phyloP scores from a whole-genome alignment of 805 yeast genomes.

The Wickerhamomyces kurtzmanii region DNA sequence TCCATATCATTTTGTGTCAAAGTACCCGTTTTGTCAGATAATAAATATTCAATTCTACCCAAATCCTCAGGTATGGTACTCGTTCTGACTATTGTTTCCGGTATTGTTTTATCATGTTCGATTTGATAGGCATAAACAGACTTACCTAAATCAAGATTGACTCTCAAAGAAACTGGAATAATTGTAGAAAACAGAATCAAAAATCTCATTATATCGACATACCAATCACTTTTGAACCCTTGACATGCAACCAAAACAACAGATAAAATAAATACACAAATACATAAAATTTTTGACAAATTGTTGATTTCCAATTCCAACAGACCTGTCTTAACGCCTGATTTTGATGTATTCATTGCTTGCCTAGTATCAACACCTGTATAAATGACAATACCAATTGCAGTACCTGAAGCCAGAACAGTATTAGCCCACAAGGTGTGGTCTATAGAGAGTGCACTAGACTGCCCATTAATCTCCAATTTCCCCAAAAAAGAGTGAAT shows the following conservation, averaged over 20 bases:
- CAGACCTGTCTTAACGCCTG: constrained; percentile 84
- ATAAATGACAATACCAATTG: constrained; percentile 79
- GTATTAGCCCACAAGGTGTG: constrained; percentile 98
- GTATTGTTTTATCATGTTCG: constrained; percentile 74
- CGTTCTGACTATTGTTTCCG: constrained; percentile 88
- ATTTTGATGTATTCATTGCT: constrained; percentile 81
- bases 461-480: constrained; percentile 45
- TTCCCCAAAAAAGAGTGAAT: constrained; percentile 80
- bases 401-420: constrained; percentile 88
- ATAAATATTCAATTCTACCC: constrained; percentile 87
- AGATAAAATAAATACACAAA: constrained; percentile 73
- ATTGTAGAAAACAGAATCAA: constrained; percentile 88
- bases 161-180: constrained; percentile 92
- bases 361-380: constrained; percentile 94
- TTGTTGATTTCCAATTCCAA: constrained; percentile 86
- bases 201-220: constrained; percentile 82
- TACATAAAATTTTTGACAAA: constrained; percentile 80
- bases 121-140: constrained; percentile 94
- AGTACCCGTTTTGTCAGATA: constrained; percentile 95
- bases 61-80: constrained; percentile 97
- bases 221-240: constrained; percentile 75
- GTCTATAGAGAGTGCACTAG: constrained; percentile 68
- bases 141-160: constrained; percentile 89
- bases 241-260: constrained; percentile 69
- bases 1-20: constrained; percentile 98